Conservation (phyloP, 805 yeast species). For the Cyberlindnera galapagoensis region DNA sequence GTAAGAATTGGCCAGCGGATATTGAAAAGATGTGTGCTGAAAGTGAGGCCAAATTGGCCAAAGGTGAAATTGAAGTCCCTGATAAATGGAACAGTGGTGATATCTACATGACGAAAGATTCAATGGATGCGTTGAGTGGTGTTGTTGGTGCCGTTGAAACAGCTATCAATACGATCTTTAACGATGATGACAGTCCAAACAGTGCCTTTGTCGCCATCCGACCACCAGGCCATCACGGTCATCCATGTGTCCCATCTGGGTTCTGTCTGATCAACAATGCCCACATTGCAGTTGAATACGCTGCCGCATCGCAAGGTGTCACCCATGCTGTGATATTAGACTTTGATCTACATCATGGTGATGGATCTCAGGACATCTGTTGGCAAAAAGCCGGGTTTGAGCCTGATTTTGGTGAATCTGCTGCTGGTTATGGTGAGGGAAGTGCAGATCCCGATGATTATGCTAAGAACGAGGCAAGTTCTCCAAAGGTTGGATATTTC, state of each 20-base stretch:
- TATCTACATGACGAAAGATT: slow-evolving; percentile 60
- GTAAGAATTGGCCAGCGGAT: slow-evolving; percentile 62
- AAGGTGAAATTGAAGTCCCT: slow-evolving; percentile 65
- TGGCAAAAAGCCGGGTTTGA: slow-evolving; percentile 71
- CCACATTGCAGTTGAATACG: slow-evolving; percentile 76
- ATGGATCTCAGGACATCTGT: slow-evolving; percentile 81
- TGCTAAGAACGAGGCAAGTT: slow-evolving; percentile 32
- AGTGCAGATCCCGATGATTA: slow-evolving; percentile 31
- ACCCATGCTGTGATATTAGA: slow-evolving; percentile 80
- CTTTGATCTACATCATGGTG: slow-evolving; percentile 85
- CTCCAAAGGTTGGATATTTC: slow-evolving; percentile 72
- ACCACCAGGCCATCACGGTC: slow-evolving; percentile 88
- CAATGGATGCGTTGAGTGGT: slow-evolving; percentile 68
- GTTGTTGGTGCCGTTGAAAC: slow-evolving; percentile 71
- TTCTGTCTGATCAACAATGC: slow-evolving; percentile 79
- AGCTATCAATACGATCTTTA: slow-evolving; percentile 53
- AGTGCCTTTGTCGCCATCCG: slow-evolving; percentile 63
- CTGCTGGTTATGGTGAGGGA: slow-evolving; percentile 21
- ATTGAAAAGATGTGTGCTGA: slow-evolving; percentile 51
- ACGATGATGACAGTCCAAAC: slow-evolving; percentile 25
- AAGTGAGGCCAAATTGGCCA: slow-evolving; percentile 46
- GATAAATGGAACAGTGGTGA: slow-evolving; percentile 81
- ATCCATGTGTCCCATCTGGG: slow-evolving; percentile 78
- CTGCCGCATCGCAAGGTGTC: slow-evolving; percentile 50
- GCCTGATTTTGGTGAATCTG: slow-evolving; percentile 36